Evolutionary conservation across 169 alveolate genomes (phyloP).

Genomic region (Plasmodium coatneyi): DNA sequence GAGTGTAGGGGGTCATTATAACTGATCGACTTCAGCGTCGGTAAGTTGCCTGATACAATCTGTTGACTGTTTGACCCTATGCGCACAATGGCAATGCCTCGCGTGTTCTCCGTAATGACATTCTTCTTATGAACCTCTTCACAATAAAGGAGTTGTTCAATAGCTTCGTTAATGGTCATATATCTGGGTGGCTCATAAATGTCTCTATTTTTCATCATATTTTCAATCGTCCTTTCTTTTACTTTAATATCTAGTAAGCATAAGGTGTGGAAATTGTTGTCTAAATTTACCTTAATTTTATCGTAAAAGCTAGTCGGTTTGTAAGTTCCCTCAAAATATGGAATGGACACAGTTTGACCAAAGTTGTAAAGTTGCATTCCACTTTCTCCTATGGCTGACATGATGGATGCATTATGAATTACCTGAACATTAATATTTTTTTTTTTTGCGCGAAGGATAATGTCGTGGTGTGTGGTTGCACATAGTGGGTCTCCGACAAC

Average conservation of each 20-base stretch:
- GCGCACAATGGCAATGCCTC: slow-evolving; percentile 95
- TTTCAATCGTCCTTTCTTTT: slow-evolving; percentile 96
- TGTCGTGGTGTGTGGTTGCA: slow-evolving; percentile 97
- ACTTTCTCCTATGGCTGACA: slow-evolving; percentile 82
- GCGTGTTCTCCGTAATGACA: slow-evolving; percentile 81
- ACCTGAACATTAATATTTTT: slow-evolving; percentile 93
- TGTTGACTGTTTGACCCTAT: slow-evolving; percentile 91
- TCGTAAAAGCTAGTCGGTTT: slow-evolving; percentile 97
- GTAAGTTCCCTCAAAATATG: slow-evolving; percentile 98
- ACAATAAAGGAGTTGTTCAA: slow-evolving; percentile 92
- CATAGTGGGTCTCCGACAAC: slow-evolving; percentile 97
- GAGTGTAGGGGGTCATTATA: slow-evolving; percentile 96
- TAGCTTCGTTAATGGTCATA: slow-evolving; percentile 94
- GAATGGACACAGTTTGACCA: slow-evolving; percentile 98
- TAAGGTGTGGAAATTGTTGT: slow-evolving; percentile 95
- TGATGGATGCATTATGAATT: slow-evolving; percentile 92
- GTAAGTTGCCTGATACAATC: slow-evolving; percentile 89
- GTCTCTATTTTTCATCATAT: slow-evolving; percentile 93
- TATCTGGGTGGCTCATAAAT: slow-evolving; percentile 95
- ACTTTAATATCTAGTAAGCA: slow-evolving; percentile 97
- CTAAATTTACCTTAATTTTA: slow-evolving; percentile 92
- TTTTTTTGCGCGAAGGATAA: slow-evolving; percentile 92
- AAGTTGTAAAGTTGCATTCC: slow-evolving; percentile 95
- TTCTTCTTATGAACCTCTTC: slow-evolving; percentile 80
- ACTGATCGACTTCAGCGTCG: slow-evolving; percentile 87